These are phyloP conservation scores for Phialocephala subalpina DNA, from an alignment of 2,329 filamentous ascomycete species.

Conservation along the genomic window DNA sequence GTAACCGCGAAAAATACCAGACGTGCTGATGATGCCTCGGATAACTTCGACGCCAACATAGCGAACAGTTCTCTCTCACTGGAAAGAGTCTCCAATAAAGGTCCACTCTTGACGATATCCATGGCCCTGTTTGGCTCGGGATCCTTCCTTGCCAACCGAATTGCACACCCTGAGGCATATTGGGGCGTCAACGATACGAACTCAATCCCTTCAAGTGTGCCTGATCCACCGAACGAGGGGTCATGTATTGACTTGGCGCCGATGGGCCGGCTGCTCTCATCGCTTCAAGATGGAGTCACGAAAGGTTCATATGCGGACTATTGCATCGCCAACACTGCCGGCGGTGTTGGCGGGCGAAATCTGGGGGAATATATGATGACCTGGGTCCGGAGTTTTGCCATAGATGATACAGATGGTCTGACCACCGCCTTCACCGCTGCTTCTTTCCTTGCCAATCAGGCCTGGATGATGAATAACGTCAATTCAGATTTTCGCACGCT, in stretches of 20 bases:
- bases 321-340: too few relatives aligned
- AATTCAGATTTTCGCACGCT: neutral
- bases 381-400: neutral
- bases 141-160: constrained; percentile 27
- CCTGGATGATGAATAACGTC: neutral
- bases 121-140: constrained; percentile 39
- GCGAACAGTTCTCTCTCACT: neutral
- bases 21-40: neutral
- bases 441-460: neutral
- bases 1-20: neutral
- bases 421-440: neutral
- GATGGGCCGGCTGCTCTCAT: neutral
- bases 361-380: neutral
- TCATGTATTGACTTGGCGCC: neutral
- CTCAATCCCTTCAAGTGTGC: too few relatives aligned
- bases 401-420: neutral
- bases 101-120: constrained; percentile 35
- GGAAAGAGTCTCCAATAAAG: constrained; percentile 16
- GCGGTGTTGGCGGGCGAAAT: neutral
- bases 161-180: constrained; percentile 9
- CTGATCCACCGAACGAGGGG: neutral
- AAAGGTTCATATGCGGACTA: too few relatives aligned
- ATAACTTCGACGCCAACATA: neutral
- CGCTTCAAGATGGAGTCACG: too few relatives aligned
- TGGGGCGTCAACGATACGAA: neutral